A percentile compares a stretch with the other conserved stretches of the same genome.
Evolutionary conservation across 148 eudicot species (phyloP).

Genomic region (Camellia granthamiana): DNA sequence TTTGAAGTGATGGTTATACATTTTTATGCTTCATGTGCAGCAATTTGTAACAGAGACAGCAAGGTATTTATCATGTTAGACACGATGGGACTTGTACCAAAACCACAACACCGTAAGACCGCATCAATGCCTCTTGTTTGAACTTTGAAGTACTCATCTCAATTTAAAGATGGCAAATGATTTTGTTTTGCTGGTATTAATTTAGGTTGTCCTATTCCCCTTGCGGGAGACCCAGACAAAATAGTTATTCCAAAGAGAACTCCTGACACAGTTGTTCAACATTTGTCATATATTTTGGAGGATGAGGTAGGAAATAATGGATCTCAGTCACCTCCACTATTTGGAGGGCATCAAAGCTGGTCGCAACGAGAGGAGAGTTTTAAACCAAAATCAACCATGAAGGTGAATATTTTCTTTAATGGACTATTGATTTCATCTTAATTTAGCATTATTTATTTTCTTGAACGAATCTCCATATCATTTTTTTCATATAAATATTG

Average conservation of each 20-base stretch:
- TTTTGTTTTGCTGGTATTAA: constrained; percentile 12
- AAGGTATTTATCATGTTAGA: constrained; percentile 65
- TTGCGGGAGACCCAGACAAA: constrained; percentile 59
- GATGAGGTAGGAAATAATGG: constrained; percentile 42
- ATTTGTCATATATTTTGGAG: constrained; percentile 61
- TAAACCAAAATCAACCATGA: constrained; percentile 66
- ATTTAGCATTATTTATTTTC: too few species aligned
- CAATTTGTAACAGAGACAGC: constrained; percentile 87
- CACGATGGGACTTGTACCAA: constrained; percentile 80
- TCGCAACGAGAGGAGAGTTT: constrained; percentile 77
- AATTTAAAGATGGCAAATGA: not conserved
- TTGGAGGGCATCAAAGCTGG: constrained; percentile 96
- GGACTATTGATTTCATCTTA: too few species aligned
- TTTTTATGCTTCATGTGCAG: constrained; percentile 55
- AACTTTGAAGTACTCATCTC: not conserved
- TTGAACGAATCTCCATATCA: too few species aligned
- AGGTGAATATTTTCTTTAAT: constrained; percentile 38
- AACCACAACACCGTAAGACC: constrained; percentile 80
- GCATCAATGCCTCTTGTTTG: not conserved
- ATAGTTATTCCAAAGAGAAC: constrained; percentile 68
- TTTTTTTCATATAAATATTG: too few species aligned
- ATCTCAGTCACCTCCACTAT: constrained; percentile 65
- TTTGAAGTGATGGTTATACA: constrained; percentile 1
- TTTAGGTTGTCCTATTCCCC: constrained; percentile 86
- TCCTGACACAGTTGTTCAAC: constrained; percentile 49